These are phyloP conservation scores for Clonostachys rosea DNA, from an alignment of 2,329 filamentous ascomycete genomes.

Conservation along the genomic window DNA sequence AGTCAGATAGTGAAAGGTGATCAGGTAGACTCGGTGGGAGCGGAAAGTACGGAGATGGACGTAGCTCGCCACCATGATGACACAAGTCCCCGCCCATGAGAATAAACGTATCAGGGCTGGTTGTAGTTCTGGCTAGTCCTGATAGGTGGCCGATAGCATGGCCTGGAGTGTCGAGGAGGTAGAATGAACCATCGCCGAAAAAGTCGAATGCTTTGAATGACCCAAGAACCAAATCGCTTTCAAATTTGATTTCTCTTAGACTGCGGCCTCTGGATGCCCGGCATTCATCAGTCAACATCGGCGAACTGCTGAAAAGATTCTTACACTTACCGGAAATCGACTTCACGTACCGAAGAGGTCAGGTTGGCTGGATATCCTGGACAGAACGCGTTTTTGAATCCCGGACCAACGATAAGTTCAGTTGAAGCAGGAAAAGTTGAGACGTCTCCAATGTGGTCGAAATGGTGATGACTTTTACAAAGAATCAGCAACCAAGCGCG, in stretches of 20 bases:
- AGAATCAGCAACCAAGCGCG: no score
- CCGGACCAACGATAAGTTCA: neutral
- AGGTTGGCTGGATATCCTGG: neutral
- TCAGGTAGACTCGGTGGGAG: no score
- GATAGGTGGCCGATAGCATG: conserved; percentile 34
- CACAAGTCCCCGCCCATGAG: conserved; percentile 36
- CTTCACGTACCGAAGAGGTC: no score
- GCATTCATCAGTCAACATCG: no score
- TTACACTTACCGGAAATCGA: no score
- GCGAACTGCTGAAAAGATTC: no score
- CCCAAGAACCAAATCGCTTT: no score
- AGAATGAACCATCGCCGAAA: conserved; percentile 35
- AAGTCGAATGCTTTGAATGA: conserved; percentile 24
- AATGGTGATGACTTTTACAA: neutral
- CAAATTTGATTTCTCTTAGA: no score
- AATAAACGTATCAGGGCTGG: conserved; percentile 23
- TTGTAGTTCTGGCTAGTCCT: conserved; percentile 29
- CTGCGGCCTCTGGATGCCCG: no score
- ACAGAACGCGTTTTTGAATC: neutral
- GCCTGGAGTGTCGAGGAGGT: conserved; percentile 32
- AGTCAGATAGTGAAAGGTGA: no score
- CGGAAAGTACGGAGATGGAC: conserved; percentile 12
- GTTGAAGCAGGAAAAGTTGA: neutral
- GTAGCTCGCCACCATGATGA: conserved; percentile 29
- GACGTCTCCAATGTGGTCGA: neutral